These are phyloP conservation scores for Backusella psychrophila DNA, from an alignment of 192 early-diverging fungal genomes.

Conservation along the genomic window DNA sequence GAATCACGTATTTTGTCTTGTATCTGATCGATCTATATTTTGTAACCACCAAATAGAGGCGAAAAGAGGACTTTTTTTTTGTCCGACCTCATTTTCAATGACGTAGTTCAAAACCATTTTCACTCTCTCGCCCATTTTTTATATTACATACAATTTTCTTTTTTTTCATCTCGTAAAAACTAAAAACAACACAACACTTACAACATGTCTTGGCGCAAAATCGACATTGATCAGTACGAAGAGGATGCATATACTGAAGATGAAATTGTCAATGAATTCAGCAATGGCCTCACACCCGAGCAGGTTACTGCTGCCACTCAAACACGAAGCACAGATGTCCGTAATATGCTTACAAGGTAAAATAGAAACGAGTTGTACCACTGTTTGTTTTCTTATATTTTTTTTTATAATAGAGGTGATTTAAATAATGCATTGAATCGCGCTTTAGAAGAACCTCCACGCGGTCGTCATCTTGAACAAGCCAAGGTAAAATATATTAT, in stretches of 20 bases:
- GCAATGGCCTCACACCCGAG: constrained; percentile 35
- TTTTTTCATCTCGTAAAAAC: no score
- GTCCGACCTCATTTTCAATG: not conserved
- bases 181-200: not conserved
- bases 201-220: constrained; percentile 67
- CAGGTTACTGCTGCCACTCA: constrained; percentile 55
- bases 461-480: constrained; percentile 54
- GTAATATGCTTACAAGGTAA: constrained; percentile 61
- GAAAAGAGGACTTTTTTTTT: not conserved
- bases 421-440: constrained; percentile 53
- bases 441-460: constrained; percentile 71
- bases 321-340: constrained; percentile 57
- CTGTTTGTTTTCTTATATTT: not conserved
- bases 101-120: not conserved
- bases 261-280: constrained; percentile 45
- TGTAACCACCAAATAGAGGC: no score
- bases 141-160: no score
- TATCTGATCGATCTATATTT: no score
- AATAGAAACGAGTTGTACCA: not conserved
- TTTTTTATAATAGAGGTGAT: constrained; percentile 48
- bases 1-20: no score
- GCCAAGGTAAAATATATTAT: constrained; percentile 52
- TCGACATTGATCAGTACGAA: constrained; percentile 68
- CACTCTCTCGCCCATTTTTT: not conserved
- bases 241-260: constrained; percentile 53